Percentiles rank a stretch among this genome's conserved stretches.
phyloP scores from a whole-genome alignment of 768 basidiomycete genomes.

The Lactarius quietus region DNA sequence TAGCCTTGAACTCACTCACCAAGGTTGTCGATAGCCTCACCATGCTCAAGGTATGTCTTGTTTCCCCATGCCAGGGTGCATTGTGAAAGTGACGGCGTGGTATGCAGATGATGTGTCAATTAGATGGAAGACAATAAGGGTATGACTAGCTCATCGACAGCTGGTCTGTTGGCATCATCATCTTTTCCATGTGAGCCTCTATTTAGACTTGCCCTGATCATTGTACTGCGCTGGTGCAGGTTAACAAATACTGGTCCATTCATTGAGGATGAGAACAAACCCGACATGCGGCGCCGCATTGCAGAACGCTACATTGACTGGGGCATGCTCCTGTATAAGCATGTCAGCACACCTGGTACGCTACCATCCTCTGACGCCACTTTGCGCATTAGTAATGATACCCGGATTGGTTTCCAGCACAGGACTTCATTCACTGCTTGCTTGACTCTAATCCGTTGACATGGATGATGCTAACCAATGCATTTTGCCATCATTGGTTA shows the following conservation, averaged over 20 bases:
- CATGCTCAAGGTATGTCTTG: too few relatives aligned
- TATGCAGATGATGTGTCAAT: slow-evolving; percentile 74
- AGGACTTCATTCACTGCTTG: slow-evolving; percentile 47
- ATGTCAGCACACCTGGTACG: too few relatives aligned
- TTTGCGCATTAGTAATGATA: too few relatives aligned
- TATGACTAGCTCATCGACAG: slow-evolving; percentile 91
- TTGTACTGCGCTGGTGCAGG: neutral
- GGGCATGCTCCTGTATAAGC: too few relatives aligned
- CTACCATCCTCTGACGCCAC: too few relatives aligned
- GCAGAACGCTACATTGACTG: too few relatives aligned
- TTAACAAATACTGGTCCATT: slow-evolving; percentile 5
- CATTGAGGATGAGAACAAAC: slow-evolving; percentile 16
- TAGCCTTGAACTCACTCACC: slow-evolving; percentile 92
- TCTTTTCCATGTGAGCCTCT: slow-evolving; percentile 75
- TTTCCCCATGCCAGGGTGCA: neutral
- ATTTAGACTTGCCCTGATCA: neutral
- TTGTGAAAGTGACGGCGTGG: neutral
- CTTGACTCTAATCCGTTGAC: slow-evolving; percentile 57
- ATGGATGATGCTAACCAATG: slow-evolving; percentile 67
- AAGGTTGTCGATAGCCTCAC: slow-evolving; percentile 52
- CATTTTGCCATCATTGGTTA: slow-evolving; percentile 80
- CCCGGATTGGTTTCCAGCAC: too few relatives aligned
- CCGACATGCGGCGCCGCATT: slow-evolving; percentile 17
- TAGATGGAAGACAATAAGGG: slow-evolving; percentile 56
- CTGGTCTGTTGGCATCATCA: slow-evolving; percentile 94